Percentiles rank a stretch among this genome's conserved stretches.
phyloP scores from a whole-genome alignment of 1,139 yeast species.

The Kodamaea plutei region DNA sequence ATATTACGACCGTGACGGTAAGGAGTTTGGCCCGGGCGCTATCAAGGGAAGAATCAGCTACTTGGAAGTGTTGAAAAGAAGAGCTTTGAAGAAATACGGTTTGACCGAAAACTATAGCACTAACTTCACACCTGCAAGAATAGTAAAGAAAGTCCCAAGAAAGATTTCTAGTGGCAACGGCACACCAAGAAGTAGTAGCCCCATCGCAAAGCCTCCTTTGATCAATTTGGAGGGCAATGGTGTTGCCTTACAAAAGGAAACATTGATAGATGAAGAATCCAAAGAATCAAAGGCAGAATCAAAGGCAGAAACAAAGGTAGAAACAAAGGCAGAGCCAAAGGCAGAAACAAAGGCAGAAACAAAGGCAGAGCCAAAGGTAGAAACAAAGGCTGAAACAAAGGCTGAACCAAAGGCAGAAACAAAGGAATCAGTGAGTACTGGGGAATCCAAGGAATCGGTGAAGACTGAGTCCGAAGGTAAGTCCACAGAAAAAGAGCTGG shows the following conservation, averaged over 20 bases:
- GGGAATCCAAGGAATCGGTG: constrained; percentile 10
- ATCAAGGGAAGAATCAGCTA: constrained; percentile 39
- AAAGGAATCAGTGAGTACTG: constrained; percentile 9
- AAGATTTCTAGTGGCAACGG: constrained; percentile 10
- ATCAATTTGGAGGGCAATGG: constrained; percentile 29
- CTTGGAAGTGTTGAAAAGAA: constrained; percentile 49
- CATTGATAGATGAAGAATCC: constrained; percentile 43
- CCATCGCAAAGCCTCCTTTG: constrained; percentile 20
- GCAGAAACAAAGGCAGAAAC: constrained; percentile 5
- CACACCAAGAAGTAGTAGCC: constrained; percentile 14
- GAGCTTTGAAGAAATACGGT: constrained; percentile 45
- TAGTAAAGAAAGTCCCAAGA: constrained; percentile 10
- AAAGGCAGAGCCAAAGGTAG: constrained; percentile 8
- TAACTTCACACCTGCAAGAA: constrained; percentile 36
- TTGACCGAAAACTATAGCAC: constrained; percentile 38
- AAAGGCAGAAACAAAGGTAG: no score
- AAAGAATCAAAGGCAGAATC: no score
- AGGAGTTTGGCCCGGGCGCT: constrained; percentile 40
- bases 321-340: constrained; percentile 5
- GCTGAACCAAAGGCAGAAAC: constrained; percentile 4
- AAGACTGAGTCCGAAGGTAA: constrained; percentile 1
- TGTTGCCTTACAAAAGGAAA: constrained; percentile 40
- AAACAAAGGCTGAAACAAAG: constrained; percentile 3
- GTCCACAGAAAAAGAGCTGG: constrained; percentile 8
- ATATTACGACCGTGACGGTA: constrained; percentile 32